These are phyloP conservation scores for Coemansia sp. DNA, from an alignment of 192 early-diverging fungal species.

Conservation along the genomic window DNA sequence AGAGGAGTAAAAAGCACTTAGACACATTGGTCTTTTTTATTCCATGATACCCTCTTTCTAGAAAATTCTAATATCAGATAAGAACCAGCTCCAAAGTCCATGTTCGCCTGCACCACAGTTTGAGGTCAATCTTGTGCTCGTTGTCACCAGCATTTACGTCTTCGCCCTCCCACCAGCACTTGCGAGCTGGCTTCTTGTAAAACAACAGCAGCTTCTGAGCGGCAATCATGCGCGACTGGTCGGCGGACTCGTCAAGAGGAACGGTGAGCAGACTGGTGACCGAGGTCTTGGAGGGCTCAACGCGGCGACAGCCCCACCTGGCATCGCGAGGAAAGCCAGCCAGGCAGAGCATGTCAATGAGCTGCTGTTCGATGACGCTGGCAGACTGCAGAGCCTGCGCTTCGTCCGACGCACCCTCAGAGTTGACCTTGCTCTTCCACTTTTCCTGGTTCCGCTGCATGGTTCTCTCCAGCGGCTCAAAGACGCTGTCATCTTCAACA, in stretches of 20 bases:
- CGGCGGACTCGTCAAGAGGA: constrained; percentile 66
- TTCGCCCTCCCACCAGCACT: constrained; percentile 83
- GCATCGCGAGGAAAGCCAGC: constrained; percentile 72
- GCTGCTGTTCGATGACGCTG: constrained; percentile 66
- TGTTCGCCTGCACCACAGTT: constrained; percentile 75
- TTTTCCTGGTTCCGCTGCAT: constrained; percentile 60
- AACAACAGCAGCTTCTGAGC: constrained; percentile 75
- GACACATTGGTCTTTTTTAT: neutral
- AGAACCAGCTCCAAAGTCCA: constrained; percentile 79
- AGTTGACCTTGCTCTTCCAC: constrained; percentile 38
- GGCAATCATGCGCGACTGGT: constrained; percentile 66
- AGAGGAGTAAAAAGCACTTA: constrained; percentile 5
- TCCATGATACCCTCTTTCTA: no score
- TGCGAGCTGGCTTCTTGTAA: constrained; percentile 82
- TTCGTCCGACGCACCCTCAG: constrained; percentile 45
- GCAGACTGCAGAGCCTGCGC: constrained; percentile 44
- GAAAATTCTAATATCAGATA: constrained; percentile 24
- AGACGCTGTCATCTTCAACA: constrained; percentile 67
- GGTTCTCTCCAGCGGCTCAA: constrained; percentile 71
- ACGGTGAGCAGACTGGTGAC: constrained; percentile 70
- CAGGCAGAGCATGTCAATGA: constrained; percentile 79
- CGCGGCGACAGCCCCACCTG: constrained; percentile 71
- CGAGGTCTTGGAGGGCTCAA: constrained; percentile 66
- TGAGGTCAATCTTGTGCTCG: constrained; percentile 57
- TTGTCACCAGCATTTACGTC: constrained; percentile 62